Base-by-base conservation (phyloP, 371 early-diverging fungal species). In the Catenaria anguillulae region DNA sequence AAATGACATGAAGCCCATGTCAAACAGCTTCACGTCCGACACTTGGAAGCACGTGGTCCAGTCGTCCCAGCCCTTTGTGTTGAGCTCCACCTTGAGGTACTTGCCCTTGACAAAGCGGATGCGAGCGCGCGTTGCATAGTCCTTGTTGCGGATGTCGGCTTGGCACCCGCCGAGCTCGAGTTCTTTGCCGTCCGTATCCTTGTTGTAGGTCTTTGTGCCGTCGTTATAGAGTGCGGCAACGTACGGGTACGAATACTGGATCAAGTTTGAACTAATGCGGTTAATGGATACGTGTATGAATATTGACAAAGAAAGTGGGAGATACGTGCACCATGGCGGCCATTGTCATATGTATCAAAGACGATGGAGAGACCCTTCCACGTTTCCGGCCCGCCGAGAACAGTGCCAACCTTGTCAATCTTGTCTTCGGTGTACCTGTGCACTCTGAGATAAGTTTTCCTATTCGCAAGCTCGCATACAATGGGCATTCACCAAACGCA, bases 261-360 rank as follows among this genome's bases (percentile, higher is more conserved):
- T 35, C 40, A n/a, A 29, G 21, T 45, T 40, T 40, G 4, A 31
- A 43, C n/a, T 50, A 23, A 15, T 15, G 23, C 37, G 4, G 40
- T 46, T 23, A 55, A 26, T 31, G 29, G 65, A 17, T 50, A 23
- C 19, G 54, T 6, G 26, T 56, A 59, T 33, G 48, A 29, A 17
- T 10, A 40, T 5, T 5, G 40, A 17, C 5, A 40, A 17, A 40
- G 17, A 60, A 35, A 67, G 52, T n/a, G n/a, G n/a, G 23, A 19
- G 31, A 24, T n/a, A 65, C 78, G 67, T 81, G 86, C 89, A 61
- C 79, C 72, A 63, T 88, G 85, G 61, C 83, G 71, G 61, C 84
- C 79, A 68, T 97, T 97, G 62, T 89, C 82, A 72, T 92, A 96
- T 34, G 97, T 93, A 72, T 96, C 98, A 67, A 97, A 93, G 66